Evolutionary conservation across 441 rosid species (phyloP).

Genomic region (California macrophylla): DNA sequence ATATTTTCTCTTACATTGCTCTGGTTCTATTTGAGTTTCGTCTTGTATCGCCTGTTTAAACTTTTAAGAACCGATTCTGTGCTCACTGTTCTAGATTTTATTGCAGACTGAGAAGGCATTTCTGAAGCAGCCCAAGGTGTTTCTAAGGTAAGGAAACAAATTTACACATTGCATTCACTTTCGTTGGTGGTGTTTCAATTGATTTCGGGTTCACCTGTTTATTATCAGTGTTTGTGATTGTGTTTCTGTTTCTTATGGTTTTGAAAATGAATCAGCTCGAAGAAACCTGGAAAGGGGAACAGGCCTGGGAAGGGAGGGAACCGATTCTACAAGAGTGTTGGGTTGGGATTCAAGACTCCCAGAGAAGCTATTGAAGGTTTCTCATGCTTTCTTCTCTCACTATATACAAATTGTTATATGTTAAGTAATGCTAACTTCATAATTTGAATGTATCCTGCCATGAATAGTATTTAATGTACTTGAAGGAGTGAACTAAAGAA

Average conservation of each 20-base stretch:
- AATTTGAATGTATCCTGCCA: too few species aligned
- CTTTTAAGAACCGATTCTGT: not conserved
- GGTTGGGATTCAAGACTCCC: conserved; percentile 73
- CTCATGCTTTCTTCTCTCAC: not conserved
- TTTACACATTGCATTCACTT: not conserved
- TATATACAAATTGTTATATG: too few species aligned
- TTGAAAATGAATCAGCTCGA: conserved; percentile 32
- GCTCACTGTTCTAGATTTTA: not conserved
- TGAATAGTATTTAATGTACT: too few species aligned
- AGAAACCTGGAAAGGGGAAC: conserved; percentile 63
- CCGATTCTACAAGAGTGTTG: conserved; percentile 64
- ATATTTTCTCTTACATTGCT: not conserved
- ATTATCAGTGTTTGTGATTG: not conserved
- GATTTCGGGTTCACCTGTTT: not conserved
- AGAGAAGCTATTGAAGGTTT: conserved; percentile 76
- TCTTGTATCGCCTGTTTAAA: not conserved
- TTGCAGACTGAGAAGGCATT: conserved; percentile 65
- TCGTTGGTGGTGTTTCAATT: not conserved
- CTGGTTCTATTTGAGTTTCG: too few species aligned
- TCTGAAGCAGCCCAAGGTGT: conserved; percentile 77
- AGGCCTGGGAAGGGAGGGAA: conserved; percentile 85
- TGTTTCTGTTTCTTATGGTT: not conserved
- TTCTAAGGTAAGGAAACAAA: conserved; percentile 35
- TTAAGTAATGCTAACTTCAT: too few species aligned
- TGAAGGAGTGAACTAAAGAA: too few species aligned